Evolutionary conservation across 371 early-diverging fungal species (phyloP), one percentile per base, ranked within the genome.

Genomic region (Mucor irregularis): DNA sequence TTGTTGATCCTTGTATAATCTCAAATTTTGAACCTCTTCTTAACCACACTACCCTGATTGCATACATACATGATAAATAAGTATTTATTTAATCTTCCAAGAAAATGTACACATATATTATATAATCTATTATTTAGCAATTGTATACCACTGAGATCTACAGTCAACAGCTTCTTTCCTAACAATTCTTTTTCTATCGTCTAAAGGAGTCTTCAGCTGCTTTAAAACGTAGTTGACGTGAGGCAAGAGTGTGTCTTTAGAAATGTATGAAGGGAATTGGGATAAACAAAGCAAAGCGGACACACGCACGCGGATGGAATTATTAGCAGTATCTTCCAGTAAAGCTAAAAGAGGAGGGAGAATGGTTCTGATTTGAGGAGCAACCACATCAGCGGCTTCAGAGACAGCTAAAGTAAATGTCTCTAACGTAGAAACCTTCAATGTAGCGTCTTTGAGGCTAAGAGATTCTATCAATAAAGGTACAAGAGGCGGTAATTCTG

Each of bases 171-270:
- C 98, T 61, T 90, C 92, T 49, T 82, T 82, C 60, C 98, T 73
- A 14, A 98, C 97, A 26, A 87, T 48, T 29, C 96, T 83, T 76
- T 96, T 96, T 25, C 70, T 86, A 60, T 98, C 98, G 65, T 96
- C 96, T 56, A 95, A 62, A 0, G 85, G 73, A 22, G 48, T 60
- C 14, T 72, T 78, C 21, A 95, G 69, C 24, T 86, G 85, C 19
- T 71, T 66, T 4, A 92, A 50, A 0, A 95, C 87, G 33, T 59
- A 70, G 8, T 59, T 56, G 60, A 85, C 85, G 53, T 84, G 80
- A 0, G 92, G 87, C 19, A 71, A 68, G 16, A 94, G 61, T 0
- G 75, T 76, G 9, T 85, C 71, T 54, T 77, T 86, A 7, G 81
- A 63, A 31, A 92, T 64, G 19, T 76, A 67, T n/a, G 71, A 64